These are phyloP conservation scores for Fusarium cyanostomum DNA, from an alignment of 2,329 filamentous ascomycete genomes.

Conservation along the genomic window DNA sequence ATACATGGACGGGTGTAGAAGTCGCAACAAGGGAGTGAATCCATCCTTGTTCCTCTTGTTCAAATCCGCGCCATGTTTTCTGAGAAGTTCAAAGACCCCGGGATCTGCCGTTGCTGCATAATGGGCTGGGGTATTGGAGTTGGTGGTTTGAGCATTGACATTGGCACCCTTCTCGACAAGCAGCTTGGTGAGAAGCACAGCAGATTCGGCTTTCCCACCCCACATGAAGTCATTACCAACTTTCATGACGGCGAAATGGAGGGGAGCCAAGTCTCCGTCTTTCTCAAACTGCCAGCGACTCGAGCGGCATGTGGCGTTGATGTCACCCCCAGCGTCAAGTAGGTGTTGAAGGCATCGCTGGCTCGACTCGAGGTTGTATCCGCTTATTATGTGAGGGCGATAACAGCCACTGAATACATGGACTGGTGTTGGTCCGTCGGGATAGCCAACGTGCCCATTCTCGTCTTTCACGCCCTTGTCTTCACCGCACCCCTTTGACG, in stretches of 20 bases:
- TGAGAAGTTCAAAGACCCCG: neutral
- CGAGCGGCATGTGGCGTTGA: neutral
- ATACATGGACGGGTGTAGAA: neutral
- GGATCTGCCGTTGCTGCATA: neutral
- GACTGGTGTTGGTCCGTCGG: neutral
- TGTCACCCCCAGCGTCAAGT: neutral
- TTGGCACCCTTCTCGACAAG: neutral
- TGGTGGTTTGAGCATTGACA: neutral
- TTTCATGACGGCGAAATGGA: neutral
- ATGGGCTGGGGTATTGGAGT: neutral
- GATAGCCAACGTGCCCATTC: neutral
- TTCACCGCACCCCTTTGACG: neutral
- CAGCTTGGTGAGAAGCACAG: neutral
- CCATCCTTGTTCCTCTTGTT: neutral
- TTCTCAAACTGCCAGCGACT: neutral
- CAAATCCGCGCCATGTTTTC: neutral
- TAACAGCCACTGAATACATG: neutral
- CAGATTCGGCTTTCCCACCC: neutral
- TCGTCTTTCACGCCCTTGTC: neutral
- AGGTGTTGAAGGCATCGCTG: neutral
- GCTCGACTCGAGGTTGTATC: neutral
- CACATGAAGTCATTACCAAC: neutral
- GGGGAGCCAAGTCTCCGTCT: neutral
- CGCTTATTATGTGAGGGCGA: neutral
- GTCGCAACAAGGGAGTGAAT: neutral